Base-by-base conservation (phyloP, 441 rosid species). In the Gossypium trilobum region DNA sequence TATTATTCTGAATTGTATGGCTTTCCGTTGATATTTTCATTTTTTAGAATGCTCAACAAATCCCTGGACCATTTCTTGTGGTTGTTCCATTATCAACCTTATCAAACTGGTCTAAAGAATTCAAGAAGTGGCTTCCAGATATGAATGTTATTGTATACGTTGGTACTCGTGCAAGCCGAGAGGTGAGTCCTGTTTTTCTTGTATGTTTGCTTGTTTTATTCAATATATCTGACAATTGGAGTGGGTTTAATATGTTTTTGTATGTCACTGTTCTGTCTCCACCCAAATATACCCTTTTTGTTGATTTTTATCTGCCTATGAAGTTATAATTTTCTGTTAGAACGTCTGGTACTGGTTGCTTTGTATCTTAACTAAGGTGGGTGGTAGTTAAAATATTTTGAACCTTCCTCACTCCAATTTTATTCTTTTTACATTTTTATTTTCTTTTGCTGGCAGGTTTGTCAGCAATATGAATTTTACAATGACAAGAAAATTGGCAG, bases 21-120 rank as follows among this genome's bases (percentile, higher is more conserved):
- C n/a, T 77, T 57, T 64, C 9, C 14, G 16, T 76, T 78, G 67
- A 14, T 75, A 74, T 8, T 59, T 76, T 52, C 33, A 51, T 48
- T 67, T 67, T 42, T 72, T 90, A 95, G 99, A 89, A 88, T 78
- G 87, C 94, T 77, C 98, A 91, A 81, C 98, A 93, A 86, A 90
- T 95, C 60, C 89, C 97, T 5, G 99, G 99, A 56, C 99, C 99
- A 36, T 95, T 90, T 86, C 98, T 95, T 84, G 98, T 93, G 59
- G 98, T 93, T 69, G 99, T 95, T 51, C 99, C 99, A 2, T 82
- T 95, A 78, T 95, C 99, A 73, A 95, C 99, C 48, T 77, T 95
- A 83, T 91, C 99, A 58, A 95, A 95, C 72, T 95, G 99, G 99
- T 98, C 99, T 0, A 95, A 95, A 87, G 98, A 95, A 83, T 93